phyloP scores from a whole-genome alignment of 257 asterid species.

The Capsicum chinense region DNA sequence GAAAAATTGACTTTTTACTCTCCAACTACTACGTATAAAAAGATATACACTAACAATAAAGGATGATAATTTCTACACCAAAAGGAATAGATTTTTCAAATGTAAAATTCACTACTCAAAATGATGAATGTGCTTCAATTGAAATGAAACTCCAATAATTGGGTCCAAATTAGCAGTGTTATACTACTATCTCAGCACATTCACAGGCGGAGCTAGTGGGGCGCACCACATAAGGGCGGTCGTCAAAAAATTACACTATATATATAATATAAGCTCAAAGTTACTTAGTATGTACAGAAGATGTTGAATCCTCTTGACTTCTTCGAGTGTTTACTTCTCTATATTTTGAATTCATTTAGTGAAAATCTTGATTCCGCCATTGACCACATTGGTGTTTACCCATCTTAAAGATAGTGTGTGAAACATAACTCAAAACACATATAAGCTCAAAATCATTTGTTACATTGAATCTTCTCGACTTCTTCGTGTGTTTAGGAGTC shows the following conservation, averaged over 20 bases:
- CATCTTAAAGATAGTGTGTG: not conserved
- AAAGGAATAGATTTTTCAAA: not conserved
- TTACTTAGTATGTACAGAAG: no score
- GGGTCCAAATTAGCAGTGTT: not conserved
- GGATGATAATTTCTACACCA: conserved; percentile 7
- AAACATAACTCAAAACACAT: not conserved
- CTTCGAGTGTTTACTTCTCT: not conserved
- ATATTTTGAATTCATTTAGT: not conserved
- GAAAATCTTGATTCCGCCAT: not conserved
- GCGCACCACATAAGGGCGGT: not conserved
- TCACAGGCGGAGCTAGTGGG: not conserved
- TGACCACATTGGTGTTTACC: not conserved
- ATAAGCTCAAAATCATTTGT: no score
- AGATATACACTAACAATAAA: not conserved
- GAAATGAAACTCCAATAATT: not conserved
- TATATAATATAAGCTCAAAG: not conserved
- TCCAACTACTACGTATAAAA: not conserved
- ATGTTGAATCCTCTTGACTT: not conserved
- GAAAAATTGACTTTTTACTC: not conserved
- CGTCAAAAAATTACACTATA: not conserved
- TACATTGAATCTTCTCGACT: no score
- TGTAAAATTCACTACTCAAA: not conserved
- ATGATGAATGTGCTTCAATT: conserved; percentile 6
- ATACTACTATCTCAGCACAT: not conserved
- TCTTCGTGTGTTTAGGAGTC: no score